phyloP scores from a whole-genome alignment of 176 grass and related monocot genomes.

The Aegilops sharonensis region DNA sequence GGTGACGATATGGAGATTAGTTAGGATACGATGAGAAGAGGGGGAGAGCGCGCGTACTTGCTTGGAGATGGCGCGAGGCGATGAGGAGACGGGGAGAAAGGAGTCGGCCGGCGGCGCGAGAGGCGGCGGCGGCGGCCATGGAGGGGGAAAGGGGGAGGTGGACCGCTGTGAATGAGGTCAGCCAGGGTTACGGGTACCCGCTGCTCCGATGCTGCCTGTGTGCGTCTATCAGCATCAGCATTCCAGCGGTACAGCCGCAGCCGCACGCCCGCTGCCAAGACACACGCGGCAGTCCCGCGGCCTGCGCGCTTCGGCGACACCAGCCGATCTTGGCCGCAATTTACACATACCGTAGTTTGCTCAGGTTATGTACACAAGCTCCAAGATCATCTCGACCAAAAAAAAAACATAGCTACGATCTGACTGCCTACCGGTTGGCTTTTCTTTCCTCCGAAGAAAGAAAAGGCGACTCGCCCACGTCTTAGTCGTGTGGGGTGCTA shows the following conservation, averaged over 20 bases:
- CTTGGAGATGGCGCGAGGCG: slow-evolving; percentile 37
- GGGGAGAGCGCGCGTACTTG: slow-evolving; percentile 29
- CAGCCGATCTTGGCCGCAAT: not conserved
- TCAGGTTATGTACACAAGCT: too few relatives aligned
- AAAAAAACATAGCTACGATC: too few relatives aligned
- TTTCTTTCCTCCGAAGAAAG: too few relatives aligned
- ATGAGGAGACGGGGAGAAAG: not conserved
- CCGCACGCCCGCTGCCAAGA: too few relatives aligned
- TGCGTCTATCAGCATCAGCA: not conserved
- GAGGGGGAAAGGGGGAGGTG: not conserved
- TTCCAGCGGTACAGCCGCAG: not conserved
- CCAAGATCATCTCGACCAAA: too few relatives aligned
- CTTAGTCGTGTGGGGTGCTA: too few relatives aligned
- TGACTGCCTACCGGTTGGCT: too few relatives aligned
- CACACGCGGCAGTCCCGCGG: not conserved
- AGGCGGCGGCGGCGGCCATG: slow-evolving; percentile 44
- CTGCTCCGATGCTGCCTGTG: not conserved
- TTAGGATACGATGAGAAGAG: not conserved
- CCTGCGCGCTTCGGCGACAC: not conserved
- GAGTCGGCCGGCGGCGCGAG: slow-evolving; percentile 27
- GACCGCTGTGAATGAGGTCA: slow-evolving; percentile 9
- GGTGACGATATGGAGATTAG: not conserved
- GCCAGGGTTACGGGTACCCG: not conserved
- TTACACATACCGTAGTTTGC: not conserved
- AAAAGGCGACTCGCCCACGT: too few relatives aligned